Evolutionary conservation across 2,329 filamentous ascomycete genomes (phyloP).

Genomic region (Thermoascus crustaceus): DNA sequence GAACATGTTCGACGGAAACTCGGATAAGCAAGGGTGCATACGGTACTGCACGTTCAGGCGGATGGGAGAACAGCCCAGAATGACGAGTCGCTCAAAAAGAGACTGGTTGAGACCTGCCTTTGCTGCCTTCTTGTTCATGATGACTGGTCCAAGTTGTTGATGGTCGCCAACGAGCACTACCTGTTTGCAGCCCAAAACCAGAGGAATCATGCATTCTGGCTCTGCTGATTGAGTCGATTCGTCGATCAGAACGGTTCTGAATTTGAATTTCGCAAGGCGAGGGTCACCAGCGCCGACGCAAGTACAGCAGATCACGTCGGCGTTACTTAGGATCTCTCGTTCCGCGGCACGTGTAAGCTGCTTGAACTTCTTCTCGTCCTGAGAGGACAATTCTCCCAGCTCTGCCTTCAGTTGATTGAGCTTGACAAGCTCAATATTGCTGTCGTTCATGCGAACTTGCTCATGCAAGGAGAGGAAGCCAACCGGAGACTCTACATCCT

Average conservation of each 20-base stretch:
- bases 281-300: constrained; percentile 96
- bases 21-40: constrained; percentile 95
- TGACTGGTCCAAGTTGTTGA: constrained; percentile 94
- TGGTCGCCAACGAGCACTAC: constrained; percentile 98
- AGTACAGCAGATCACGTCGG: constrained; percentile 97
- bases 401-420: constrained; percentile 88
- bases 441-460: constrained; percentile 95
- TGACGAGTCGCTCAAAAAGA: constrained; percentile 93
- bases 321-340: constrained; percentile 87
- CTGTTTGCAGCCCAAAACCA: constrained; percentile 96
- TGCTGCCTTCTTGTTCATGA: constrained; percentile 99
- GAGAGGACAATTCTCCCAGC: constrained; percentile 80
- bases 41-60: constrained; percentile 95
- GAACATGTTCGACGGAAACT: constrained; percentile 99
- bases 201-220: constrained; percentile 96
- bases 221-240: constrained; percentile 98
- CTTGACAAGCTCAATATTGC: constrained; percentile 86
- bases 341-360: constrained; percentile 89
- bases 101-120: constrained; percentile 97
- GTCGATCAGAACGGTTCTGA: constrained; percentile 94
- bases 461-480: constrained; percentile 92
- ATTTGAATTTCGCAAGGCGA: constrained; percentile 92
- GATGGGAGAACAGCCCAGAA: constrained; percentile 82
- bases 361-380: constrained; percentile 98
- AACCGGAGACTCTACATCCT: constrained; percentile 98